Percentiles rank a stretch among this genome's conserved stretches.
These are phyloP conservation scores for Colletotrichum sp. DNA, from an alignment of 2,329 filamentous ascomycete genomes.

Conservation along the genomic window DNA sequence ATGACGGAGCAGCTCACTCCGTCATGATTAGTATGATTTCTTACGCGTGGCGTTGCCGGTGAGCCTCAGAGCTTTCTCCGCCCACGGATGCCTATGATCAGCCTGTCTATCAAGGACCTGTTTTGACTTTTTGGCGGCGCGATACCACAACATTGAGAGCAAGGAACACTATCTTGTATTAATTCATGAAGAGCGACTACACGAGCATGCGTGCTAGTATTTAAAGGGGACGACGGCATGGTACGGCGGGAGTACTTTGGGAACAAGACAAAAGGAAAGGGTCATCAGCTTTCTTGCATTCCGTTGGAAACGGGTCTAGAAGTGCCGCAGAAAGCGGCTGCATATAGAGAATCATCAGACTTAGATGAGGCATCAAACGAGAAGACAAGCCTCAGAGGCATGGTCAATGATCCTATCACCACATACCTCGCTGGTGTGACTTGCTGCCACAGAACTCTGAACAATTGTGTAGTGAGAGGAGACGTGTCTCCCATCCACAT, in stretches of 20 bases:
- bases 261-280: not conserved
- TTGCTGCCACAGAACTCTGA: not conserved
- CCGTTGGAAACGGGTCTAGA: not conserved
- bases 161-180: not conserved
- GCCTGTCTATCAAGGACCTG: not conserved
- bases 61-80: not conserved
- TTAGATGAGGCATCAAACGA: not conserved
- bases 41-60: not conserved
- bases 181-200: not conserved
- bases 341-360: not conserved
- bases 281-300: not conserved
- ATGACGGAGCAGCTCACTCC: conserved; percentile 44
- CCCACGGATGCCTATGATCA: not conserved
- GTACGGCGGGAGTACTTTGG: not conserved
- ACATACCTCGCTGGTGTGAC: not conserved
- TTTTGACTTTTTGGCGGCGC: not conserved
- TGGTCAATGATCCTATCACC: not conserved
- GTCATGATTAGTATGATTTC: conserved; percentile 26
- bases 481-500: not conserved
- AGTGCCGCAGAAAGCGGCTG: not conserved
- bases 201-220: not conserved
- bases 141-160: not conserved
- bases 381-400: not conserved
- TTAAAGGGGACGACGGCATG: not conserved
- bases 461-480: not conserved